These are phyloP conservation scores for Rhododendron vialii DNA, from an alignment of 148 eudicot genomes.

Conservation along the genomic window DNA sequence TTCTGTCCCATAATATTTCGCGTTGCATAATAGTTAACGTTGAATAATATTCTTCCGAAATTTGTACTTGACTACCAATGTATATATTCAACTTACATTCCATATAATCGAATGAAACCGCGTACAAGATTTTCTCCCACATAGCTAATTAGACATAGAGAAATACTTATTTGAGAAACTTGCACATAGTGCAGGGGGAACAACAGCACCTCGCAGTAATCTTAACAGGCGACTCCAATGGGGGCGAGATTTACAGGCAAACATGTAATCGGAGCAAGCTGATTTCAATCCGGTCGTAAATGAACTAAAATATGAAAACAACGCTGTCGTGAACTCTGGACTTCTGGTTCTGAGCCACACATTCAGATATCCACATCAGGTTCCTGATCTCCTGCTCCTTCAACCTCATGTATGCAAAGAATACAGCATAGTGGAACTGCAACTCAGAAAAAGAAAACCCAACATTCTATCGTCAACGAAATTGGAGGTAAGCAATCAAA, in stretches of 20 bases:
- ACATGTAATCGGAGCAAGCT: not conserved
- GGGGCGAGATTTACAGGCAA: slow-evolving; percentile 16
- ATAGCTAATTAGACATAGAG: not conserved
- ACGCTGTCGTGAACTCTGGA: slow-evolving; percentile 97
- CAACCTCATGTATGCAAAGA: slow-evolving; percentile 90
- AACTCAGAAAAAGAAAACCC: slow-evolving; percentile 15
- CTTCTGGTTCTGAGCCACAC: slow-evolving; percentile 97
- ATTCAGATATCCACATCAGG: slow-evolving; percentile 98
- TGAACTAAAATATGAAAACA: slow-evolving; percentile 75
- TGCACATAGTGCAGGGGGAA: not conserved
- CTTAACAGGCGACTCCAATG: not conserved
- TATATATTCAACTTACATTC: not conserved
- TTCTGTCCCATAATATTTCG: no score
- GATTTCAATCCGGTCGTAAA: not conserved
- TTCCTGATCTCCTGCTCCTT: slow-evolving; percentile 98
- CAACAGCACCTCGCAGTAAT: not conserved
- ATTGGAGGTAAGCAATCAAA: not conserved
- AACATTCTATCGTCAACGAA: not conserved
- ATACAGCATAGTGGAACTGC: slow-evolving; percentile 96
- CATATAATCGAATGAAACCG: not conserved
- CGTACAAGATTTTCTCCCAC: not conserved
- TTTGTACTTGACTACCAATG: not conserved
- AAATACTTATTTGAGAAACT: slow-evolving; percentile 1
- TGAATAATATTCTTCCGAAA: no score
- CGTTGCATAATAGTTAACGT: no score